Base-by-base conservation (phyloP, 805 yeast species). In the Cyberlindnera mycetangii region DNA sequence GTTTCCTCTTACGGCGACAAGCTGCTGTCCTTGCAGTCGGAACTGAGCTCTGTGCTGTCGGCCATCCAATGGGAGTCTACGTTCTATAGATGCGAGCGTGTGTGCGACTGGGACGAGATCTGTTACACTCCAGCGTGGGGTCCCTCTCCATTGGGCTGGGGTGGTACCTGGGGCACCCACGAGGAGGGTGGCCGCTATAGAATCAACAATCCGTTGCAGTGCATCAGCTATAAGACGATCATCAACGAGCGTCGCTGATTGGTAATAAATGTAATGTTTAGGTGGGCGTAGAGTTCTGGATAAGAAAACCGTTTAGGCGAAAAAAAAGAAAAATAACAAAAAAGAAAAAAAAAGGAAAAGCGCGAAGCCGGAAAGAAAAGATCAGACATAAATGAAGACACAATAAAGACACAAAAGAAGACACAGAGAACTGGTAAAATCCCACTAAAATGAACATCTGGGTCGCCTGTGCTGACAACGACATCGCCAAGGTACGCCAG, bases 401-500 rank as follows among this genome's bases (percentile, higher is more conserved):
- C n/a, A n/a, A n/a, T n/a, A n/a, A n/a, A n/a, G n/a, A n/a, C n/a
- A n/a, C n/a, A n/a, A n/a, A n/a, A n/a, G n/a, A n/a, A n/a, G n/a
- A n/a, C n/a, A n/a, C n/a, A n/a, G n/a, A n/a, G n/a, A n/a, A n/a
- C n/a, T n/a, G n/a, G n/a, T n/a, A n/a, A n/a, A n/a, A n/a, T n/a
- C n/a, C n/a, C 21, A 28, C 14, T 5, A 37, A 14, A 12, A 54
- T 53, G 53, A 92, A 93, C 65, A 80, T 93, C 47, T 93, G 99
- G 99, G 80, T 87, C 7, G 96, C 97, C 4, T 92, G 97, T 6
- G 86, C 97, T 16, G 99, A 93, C 61, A 84, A 88, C 55, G 78
- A 83, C 49, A 47, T 75, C 3, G 73, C 68, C 3, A 57, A 72
- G 7, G 96, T 93, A 7, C 76, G 81, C 50, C 51, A 71, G 12